Evolutionary conservation across 1,139 yeast genomes (phyloP).

Genomic region (Lodderomyces parapsilosis): DNA sequence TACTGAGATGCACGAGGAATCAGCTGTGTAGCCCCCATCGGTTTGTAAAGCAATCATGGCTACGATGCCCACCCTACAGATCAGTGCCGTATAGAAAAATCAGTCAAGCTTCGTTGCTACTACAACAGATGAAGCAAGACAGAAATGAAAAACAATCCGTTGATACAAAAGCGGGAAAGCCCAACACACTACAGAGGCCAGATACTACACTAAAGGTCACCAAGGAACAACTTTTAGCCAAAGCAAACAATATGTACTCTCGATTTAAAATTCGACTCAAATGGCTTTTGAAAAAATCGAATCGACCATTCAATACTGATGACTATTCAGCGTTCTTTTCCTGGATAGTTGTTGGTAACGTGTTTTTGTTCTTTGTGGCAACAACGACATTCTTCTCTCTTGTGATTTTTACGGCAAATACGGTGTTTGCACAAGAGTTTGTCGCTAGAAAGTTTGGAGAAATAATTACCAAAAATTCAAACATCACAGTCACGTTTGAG

Average conservation of each 20-base stretch:
- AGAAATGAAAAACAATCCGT: background rate
- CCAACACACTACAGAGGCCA: background rate
- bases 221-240: conserved; percentile 54
- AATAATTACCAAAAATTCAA: conserved; percentile 77
- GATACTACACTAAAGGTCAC: conserved; percentile 15
- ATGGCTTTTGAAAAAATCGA: conserved; percentile 61
- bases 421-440: conserved; percentile 87
- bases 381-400: conserved; percentile 89
- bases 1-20: background rate
- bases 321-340: conserved; percentile 87
- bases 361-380: conserved; percentile 71
- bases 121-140: background rate
- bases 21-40: background rate
- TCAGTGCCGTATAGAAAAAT: conserved; percentile 1
- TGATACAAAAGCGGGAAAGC: too few species aligned
- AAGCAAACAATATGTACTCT: conserved; percentile 49
- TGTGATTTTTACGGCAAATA: conserved; percentile 73
- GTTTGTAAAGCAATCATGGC: background rate
- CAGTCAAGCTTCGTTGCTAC: background rate
- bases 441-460: conserved; percentile 83
- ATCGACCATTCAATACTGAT: conserved; percentile 77
- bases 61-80: background rate
- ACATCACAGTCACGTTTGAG: conserved; percentile 86
- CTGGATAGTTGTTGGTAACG: conserved; percentile 88
- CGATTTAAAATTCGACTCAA: conserved; percentile 57